Percentiles rank a stretch among this genome's conserved stretches.
phyloP scores from a whole-genome alignment of 371 early-diverging fungal species.

The Massospora cicadina region DNA sequence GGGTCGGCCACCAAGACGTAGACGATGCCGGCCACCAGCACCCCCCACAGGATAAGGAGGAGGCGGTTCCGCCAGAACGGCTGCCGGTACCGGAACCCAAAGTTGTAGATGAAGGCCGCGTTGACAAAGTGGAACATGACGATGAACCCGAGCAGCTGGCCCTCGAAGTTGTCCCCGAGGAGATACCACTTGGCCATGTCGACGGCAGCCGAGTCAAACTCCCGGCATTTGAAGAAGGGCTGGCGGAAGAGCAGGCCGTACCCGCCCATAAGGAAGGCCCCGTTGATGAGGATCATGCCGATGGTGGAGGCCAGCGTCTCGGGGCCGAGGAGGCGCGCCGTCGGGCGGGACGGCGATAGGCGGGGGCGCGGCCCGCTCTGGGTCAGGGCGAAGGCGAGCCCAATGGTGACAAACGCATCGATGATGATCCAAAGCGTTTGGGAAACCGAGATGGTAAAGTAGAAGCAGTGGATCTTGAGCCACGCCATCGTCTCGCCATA shows the following conservation, averaged over 20 bases:
- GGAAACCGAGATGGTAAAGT: constrained; percentile 29
- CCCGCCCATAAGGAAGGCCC: constrained; percentile 28
- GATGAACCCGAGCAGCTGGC: constrained; percentile 27
- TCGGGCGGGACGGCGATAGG: constrained; percentile 39
- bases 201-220: constrained; percentile 38
- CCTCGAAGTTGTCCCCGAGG: constrained; percentile 57
- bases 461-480: constrained; percentile 36
- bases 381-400: constrained; percentile 51
- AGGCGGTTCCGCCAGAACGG: constrained; percentile 35
- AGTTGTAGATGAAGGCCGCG: constrained; percentile 43
- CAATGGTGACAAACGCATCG: constrained; percentile 44
- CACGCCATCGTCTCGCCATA: constrained; percentile 62
- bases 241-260: constrained; percentile 37
- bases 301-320: constrained; percentile 44
- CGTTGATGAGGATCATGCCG: constrained; percentile 43
- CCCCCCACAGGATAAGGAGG: constrained; percentile 28
- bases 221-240: constrained; percentile 46
- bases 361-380: constrained; percentile 31
- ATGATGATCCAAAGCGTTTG: constrained; percentile 50
- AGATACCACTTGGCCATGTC: constrained; percentile 58
- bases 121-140: constrained; percentile 43
- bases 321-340: constrained; percentile 47
- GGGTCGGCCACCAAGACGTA: constrained; percentile 41
- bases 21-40: constrained; percentile 31
- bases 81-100: constrained; percentile 40